Evolutionary conservation across 768 basidiomycete species (phyloP), one percentile per base, ranked within the genome.

Genomic region (Suillus fuscotomentosus): DNA sequence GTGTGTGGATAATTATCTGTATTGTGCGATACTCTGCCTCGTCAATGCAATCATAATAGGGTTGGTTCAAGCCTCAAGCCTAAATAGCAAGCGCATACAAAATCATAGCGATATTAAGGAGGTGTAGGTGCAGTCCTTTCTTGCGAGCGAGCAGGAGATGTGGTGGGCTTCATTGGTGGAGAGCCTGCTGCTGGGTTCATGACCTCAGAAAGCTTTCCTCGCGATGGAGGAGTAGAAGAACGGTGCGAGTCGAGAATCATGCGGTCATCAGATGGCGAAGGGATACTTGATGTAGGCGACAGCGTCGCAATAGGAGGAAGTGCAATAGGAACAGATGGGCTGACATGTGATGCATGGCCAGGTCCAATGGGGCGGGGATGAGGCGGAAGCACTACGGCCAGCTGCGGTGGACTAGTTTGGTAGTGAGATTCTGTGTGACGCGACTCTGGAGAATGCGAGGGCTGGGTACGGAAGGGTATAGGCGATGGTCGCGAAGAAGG

Each of bases 221-320:
- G 82, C 61, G 84, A 79, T 17, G 84, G 79, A 7, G 86, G 81
- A 7, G 87, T 83, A 0, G 62, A 5, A 14, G 87, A 84, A 36
- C 81, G 80, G 31, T 79, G 79, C n/a, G 77, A 54, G 42, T 75
- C 76, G 36, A 75, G 68, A 9, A 42, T 63, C 70, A 79, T 77
- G 11, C 78, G 70, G 34, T 79, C 77, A 36, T 79, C 78, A n/a
- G 74, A 72, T 10, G 87, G 86, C 14, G 86, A 86, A 17, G 84
- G 82, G 17, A 82, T 82, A 5, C 83, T 83, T 14, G 87, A 86
- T 7, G 84, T 73, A 3, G 89, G 87, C 8, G 89, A 86, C 27
- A 91, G 76, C 8, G 88, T 89, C 27, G 87, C 83, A 66, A 91
- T 91, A 0, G 89, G 88, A 56, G 90, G 90, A 1, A 91, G 80